Conservation (phyloP, 352 stramenopile species). For the Phytophthora nicotianae region DNA sequence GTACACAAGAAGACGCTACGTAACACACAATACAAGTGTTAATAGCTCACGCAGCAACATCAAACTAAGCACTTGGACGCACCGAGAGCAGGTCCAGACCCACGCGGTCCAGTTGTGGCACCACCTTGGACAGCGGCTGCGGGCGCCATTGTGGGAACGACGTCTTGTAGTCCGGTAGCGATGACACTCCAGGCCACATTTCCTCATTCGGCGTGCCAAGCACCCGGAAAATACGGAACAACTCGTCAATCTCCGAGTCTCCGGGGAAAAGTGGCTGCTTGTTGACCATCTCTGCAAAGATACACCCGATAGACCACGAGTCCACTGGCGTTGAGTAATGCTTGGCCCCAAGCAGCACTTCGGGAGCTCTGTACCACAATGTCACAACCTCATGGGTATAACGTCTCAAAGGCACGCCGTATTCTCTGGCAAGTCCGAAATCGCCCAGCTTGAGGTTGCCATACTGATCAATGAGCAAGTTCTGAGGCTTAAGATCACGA, state of each 20-base stretch:
- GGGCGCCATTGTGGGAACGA: slow-evolving; percentile 98
- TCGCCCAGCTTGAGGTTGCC: slow-evolving; percentile 92
- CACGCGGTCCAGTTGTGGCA: slow-evolving; percentile 82
- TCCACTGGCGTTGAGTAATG: slow-evolving; percentile 95
- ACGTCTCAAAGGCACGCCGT: slow-evolving; percentile 82
- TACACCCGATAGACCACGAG: slow-evolving; percentile 93
- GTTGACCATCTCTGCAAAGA: slow-evolving; percentile 95
- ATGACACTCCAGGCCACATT: slow-evolving; percentile 96
- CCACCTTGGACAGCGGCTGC: slow-evolving; percentile 87
- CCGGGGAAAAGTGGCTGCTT: slow-evolving; percentile 90
- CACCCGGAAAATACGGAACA: slow-evolving; percentile 98
- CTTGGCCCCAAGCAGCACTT: slow-evolving; percentile 94
- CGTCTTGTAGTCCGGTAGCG: slow-evolving; percentile 97
- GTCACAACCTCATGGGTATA: slow-evolving; percentile 97
- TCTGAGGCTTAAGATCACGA: slow-evolving; percentile 98
- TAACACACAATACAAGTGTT: slow-evolving; percentile 9
- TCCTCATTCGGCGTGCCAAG: slow-evolving; percentile 97
- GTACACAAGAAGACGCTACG: slow-evolving; percentile 80
- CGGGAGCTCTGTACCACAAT: slow-evolving; percentile 95
- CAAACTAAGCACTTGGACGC: slow-evolving; percentile 12
- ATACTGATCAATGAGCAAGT: slow-evolving; percentile 91
- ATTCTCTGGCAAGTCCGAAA: slow-evolving; percentile 92
- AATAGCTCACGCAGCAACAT: slow-evolving; percentile 3
- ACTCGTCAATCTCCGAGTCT: slow-evolving; percentile 98
- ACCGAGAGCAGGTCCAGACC: slow-evolving; percentile 85